Percentiles rank a stretch among this genome's conserved stretches.
Evolutionary conservation across 805 yeast genomes (phyloP).

Genomic region (Metschnikowia koreensis): DNA sequence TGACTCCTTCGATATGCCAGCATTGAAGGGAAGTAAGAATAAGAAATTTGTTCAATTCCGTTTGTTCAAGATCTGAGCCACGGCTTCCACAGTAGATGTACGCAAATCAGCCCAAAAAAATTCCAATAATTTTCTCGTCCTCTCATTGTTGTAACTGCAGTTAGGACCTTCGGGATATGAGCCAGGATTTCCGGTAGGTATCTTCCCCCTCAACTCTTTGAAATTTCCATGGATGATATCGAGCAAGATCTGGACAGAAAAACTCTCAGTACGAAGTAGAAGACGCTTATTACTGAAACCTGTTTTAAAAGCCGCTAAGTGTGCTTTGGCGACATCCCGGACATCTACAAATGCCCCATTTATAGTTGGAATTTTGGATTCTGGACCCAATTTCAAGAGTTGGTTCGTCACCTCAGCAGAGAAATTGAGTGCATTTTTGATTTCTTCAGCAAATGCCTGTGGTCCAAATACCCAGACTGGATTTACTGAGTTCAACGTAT

Average conservation of each 20-base stretch:
- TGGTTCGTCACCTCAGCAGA: conserved; percentile 18
- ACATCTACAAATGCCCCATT: conserved; percentile 15
- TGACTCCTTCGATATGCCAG: no score
- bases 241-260: conserved; percentile 27
- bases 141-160: conserved; percentile 13
- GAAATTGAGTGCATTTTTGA: conserved; percentile 22
- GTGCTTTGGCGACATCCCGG: conserved; percentile 20
- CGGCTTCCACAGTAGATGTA: conserved; percentile 31
- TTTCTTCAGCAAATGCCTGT: conserved; percentile 41
- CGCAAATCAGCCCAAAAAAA: conserved; percentile 26
- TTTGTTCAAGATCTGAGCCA: no score
- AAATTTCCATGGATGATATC: conserved; percentile 37
- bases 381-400: conserved; percentile 1
- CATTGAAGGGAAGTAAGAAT: no score
- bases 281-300: conserved; percentile 26
- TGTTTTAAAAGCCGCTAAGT: conserved; percentile 20
- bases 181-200: conserved; percentile 41
- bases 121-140: conserved; percentile 13
- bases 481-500: conserved; percentile 38
- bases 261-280: conserved; percentile 23
- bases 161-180: background rate
- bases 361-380: background rate
- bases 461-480: conserved; percentile 55
- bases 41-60: no score
- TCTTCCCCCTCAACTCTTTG: conserved; percentile 42